These are phyloP conservation scores for Fusarium anguioides DNA, from an alignment of 2,329 filamentous ascomycete species.

Conservation along the genomic window DNA sequence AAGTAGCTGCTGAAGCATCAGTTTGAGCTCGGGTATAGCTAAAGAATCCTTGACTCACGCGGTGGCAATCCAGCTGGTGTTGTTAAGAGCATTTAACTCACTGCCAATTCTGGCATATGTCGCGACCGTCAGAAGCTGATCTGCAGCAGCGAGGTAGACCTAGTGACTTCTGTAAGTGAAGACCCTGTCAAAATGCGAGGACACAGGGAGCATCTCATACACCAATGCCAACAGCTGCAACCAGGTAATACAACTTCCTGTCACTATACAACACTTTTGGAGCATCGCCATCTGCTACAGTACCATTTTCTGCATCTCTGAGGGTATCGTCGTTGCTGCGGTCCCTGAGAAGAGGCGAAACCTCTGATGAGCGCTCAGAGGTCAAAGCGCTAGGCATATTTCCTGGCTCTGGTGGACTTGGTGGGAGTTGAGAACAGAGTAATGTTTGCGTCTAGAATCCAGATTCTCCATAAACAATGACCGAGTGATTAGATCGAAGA, in stretches of 20 bases:
- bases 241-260: constrained; percentile 53
- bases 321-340: not conserved
- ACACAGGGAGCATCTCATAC: constrained; percentile 31
- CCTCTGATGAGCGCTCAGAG: constrained; percentile 33
- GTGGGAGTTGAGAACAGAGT: not conserved
- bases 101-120: constrained; percentile 82
- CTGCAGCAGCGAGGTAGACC: constrained; percentile 78
- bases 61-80: constrained; percentile 78
- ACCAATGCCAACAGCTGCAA: constrained; percentile 54
- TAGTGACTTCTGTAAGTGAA: constrained; percentile 45
- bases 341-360: constrained; percentile 45
- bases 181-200: too few species aligned
- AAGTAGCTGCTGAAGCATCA: constrained; percentile 66
- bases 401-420: not conserved
- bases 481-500: not conserved
- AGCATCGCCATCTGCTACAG: not conserved
- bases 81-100: constrained; percentile 78
- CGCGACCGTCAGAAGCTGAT: constrained; percentile 82
- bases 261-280: constrained; percentile 17
- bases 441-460: not conserved
- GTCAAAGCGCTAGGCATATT: constrained; percentile 23
- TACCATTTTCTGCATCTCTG: constrained; percentile 30
- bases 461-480: not conserved
- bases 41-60: constrained; percentile 46
- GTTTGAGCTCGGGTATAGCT: not conserved